These are phyloP conservation scores for Prinsepia uniflora DNA, from an alignment of 306 rosid genomes.

Conservation along the genomic window DNA sequence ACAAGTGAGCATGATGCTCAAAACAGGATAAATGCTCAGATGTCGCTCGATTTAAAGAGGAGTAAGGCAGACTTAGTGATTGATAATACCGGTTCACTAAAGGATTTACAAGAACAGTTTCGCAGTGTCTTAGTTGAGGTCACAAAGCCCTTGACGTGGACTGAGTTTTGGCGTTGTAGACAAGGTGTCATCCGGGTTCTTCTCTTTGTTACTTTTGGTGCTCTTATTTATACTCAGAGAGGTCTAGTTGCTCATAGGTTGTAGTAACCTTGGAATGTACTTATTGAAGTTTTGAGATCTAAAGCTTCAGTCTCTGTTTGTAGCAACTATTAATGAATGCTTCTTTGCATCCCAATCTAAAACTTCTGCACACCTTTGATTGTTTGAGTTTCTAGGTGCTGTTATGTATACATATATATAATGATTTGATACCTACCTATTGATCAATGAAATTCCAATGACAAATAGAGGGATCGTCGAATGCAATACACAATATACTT, in stretches of 20 bases:
- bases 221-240: constrained; percentile 32
- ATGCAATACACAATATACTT: too few relatives aligned
- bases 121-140: constrained; percentile 46
- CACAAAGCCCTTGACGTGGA: constrained; percentile 64
- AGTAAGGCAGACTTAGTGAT: constrained; percentile 62
- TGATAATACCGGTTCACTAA: constrained; percentile 67
- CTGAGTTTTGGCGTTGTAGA: constrained; percentile 63
- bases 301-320: not conserved
- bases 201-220: constrained; percentile 39
- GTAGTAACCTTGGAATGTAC: constrained; percentile 8
- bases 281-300: constrained; percentile 17
- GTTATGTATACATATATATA: too few relatives aligned
- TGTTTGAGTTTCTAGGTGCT: not conserved
- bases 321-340: not conserved
- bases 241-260: constrained; percentile 23
- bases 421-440: too few relatives aligned
- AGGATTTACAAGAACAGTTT: constrained; percentile 62
- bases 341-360: not conserved
- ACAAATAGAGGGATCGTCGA: too few relatives aligned
- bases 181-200: constrained; percentile 50
- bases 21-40: constrained; percentile 68
- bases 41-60: constrained; percentile 62
- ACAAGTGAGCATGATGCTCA: constrained; percentile 61
- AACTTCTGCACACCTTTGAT: not conserved
- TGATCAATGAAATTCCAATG: too few relatives aligned